These are phyloP conservation scores for Colletotrichum sp. DNA, from an alignment of 2,329 filamentous ascomycete genomes.

Conservation along the genomic window DNA sequence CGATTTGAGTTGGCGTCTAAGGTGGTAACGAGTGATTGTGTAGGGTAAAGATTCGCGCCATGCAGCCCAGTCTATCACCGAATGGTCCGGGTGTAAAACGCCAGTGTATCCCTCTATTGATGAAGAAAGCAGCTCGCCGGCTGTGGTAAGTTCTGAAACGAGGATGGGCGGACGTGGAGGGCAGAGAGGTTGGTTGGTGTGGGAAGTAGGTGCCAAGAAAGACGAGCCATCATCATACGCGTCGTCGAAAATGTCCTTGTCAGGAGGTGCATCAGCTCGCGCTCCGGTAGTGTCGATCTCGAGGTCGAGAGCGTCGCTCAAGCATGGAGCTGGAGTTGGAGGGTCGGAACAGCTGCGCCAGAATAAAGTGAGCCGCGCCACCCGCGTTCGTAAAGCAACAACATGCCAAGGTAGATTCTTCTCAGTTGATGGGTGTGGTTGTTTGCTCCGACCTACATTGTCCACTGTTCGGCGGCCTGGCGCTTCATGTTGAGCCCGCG, in stretches of 20 bases:
- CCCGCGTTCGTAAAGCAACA: background rate
- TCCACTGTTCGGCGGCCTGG: background rate
- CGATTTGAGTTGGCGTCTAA: background rate
- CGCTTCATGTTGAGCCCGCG: background rate
- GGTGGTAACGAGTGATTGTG: background rate
- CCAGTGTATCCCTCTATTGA: conserved; percentile 2
- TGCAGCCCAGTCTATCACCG: conserved; percentile 5
- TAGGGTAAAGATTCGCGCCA: background rate
- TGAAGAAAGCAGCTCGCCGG: background rate
- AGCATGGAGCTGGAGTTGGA: background rate
- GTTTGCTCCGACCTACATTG: background rate
- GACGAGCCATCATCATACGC: background rate
- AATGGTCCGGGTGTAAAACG: background rate
- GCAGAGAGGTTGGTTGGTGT: background rate
- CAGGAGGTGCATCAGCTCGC: background rate
- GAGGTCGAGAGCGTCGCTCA: background rate
- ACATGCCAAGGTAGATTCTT: background rate
- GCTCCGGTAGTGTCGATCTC: background rate
- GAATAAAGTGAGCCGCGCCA: conserved; percentile 13
- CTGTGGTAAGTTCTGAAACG: background rate
- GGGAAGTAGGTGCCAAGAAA: background rate
- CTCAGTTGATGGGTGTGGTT: background rate
- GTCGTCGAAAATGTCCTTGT: background rate
- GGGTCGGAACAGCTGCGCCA: conserved; percentile 8
- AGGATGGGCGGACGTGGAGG: background rate